Conservation (phyloP, 2,329 filamentous ascomycete genomes). For the Botrytis cinerea region DNA sequence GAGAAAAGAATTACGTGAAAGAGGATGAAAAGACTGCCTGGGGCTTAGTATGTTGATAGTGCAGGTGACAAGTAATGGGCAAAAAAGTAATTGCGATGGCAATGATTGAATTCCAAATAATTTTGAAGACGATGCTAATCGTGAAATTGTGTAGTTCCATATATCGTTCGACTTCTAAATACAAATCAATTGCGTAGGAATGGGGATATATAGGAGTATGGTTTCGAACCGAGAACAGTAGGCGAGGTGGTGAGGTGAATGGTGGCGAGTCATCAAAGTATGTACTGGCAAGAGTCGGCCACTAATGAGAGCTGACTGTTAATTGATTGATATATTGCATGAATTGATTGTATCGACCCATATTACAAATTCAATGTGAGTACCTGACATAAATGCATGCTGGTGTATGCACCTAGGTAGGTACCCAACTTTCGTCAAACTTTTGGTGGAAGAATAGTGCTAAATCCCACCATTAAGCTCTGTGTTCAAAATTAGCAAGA, state of each 20-base stretch:
- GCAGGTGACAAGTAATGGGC: neutral
- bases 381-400: neutral
- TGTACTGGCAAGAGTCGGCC: neutral
- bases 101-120: neutral
- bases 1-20: neutral
- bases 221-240: neutral
- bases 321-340: neutral
- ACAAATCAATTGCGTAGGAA: neutral
- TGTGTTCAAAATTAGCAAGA: neutral
- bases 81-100: neutral
- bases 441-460: neutral
- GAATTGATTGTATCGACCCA: neutral
- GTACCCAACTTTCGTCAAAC: neutral
- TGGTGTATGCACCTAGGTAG: neutral
- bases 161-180: neutral
- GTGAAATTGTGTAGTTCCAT: neutral
- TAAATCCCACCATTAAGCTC: neutral
- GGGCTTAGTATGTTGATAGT: neutral
- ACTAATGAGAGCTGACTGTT: neutral
- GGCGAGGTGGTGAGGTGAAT: neutral
- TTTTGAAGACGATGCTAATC: neutral
- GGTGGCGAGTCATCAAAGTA: neutral
- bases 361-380: neutral
- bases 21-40: neutral
- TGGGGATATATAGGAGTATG: neutral